Evolutionary conservation across 768 basidiomycete genomes (phyloP).

Genomic region (Coprinellus aureogranulatus): DNA sequence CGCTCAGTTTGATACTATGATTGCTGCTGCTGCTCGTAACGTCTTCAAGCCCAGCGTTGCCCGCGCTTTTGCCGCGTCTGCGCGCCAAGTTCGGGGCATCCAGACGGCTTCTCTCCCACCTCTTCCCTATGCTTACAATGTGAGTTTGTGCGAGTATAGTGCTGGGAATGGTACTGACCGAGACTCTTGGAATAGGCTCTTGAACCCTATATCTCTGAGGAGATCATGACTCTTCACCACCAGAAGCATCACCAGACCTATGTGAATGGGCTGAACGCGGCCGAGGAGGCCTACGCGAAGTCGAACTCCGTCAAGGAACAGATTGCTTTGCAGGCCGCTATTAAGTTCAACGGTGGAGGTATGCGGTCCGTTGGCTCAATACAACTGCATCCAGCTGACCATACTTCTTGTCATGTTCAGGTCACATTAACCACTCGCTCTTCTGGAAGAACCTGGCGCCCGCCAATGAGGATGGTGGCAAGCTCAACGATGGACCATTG

Average conservation of each 20-base stretch:
- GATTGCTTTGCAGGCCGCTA: slow-evolving; percentile 84
- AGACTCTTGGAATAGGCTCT: slow-evolving; percentile 53
- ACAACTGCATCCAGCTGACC: no score
- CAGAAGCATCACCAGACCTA: slow-evolving; percentile 90
- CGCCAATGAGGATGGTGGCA: slow-evolving; percentile 55
- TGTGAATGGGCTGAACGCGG: slow-evolving; percentile 91
- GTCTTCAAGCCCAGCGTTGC: slow-evolving; percentile 20
- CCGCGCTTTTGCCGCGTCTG: slow-evolving; percentile 46
- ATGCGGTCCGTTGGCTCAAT: no score
- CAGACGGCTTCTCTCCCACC: slow-evolving; percentile 22
- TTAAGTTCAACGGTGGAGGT: slow-evolving; percentile 99
- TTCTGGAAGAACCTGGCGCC: slow-evolving; percentile 99
- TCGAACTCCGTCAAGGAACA: slow-evolving; percentile 63
- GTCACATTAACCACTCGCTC: slow-evolving; percentile 91
- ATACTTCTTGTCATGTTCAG: slow-evolving; percentile 29
- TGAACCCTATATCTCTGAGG: slow-evolving; percentile 85
- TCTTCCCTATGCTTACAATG: slow-evolving; percentile 32
- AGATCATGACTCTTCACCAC: slow-evolving; percentile 96
- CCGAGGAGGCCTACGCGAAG: slow-evolving; percentile 78
- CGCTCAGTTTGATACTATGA: background rate
- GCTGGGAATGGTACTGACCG: background rate
- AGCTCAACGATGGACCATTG: slow-evolving; percentile 62
- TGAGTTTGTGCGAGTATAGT: slow-evolving; percentile 9
- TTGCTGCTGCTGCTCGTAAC: background rate
- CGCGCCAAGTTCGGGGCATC: slow-evolving; percentile 14